A percentile compares a stretch with the other conserved stretches of the same genome.
These are phyloP conservation scores for cucumber (Cucumis sativus) DNA, from an alignment of 306 rosid genomes.

Conservation along the genomic window Cucumber_9930_V3 NC_026661.2:18997001-18997500, in stretches of 20 bases:
- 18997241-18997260: not conserved
- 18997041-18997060: too few relatives aligned
- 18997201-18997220: not conserved
- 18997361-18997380: conserved; percentile 11
- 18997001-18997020: too few relatives aligned
- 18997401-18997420: conserved; percentile 91
- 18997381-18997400: conserved; percentile 41
- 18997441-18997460: conserved; percentile 66
- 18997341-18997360: conserved; percentile 1
- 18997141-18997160: not conserved
- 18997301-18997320: not conserved
- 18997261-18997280: not conserved
- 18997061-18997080: too few relatives aligned
- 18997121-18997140: not conserved
- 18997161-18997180: not conserved
- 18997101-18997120: too few relatives aligned
- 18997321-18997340: not conserved
- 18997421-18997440: conserved; percentile 95
- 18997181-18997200: not conserved
- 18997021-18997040: too few relatives aligned
- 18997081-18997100: too few relatives aligned
- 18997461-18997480: conserved; percentile 63
- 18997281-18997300: not conserved
- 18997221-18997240: not conserved
- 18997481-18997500: conserved; percentile 79